Evolutionary conservation across 441 rosid genomes (phyloP).

Genomic region (Bruguiera hainesii): DNA sequence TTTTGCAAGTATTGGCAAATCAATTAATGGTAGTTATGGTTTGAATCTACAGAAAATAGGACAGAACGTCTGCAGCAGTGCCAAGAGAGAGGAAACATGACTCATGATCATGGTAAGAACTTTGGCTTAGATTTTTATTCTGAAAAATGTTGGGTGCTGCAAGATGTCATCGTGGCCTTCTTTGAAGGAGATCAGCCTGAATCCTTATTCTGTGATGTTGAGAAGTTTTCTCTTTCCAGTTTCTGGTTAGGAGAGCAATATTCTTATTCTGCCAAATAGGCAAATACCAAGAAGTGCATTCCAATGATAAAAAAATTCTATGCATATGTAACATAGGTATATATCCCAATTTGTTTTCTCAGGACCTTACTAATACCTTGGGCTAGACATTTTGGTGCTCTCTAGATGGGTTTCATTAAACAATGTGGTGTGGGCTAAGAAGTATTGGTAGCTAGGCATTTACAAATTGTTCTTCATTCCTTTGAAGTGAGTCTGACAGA

Average conservation of each 20-base stretch:
- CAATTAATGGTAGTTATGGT: slow-evolving; percentile 17
- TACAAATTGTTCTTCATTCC: too few relatives aligned
- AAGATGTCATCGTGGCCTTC: slow-evolving; percentile 2
- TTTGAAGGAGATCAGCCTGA: neutral
- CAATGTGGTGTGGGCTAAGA: neutral
- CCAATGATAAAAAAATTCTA: too few relatives aligned
- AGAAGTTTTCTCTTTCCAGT: too few relatives aligned
- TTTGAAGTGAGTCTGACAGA: too few relatives aligned
- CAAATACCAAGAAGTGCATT: neutral
- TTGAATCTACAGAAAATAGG: slow-evolving; percentile 52
- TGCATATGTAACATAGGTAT: too few relatives aligned
- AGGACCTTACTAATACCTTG: neutral
- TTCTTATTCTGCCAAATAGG: neutral
- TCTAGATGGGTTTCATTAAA: neutral
- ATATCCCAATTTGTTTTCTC: neutral
- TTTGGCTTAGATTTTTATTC: slow-evolving; percentile 10
- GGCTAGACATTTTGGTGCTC: neutral
- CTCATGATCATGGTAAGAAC: slow-evolving; percentile 47
- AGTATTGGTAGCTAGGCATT: too few relatives aligned
- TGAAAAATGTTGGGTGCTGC: slow-evolving; percentile 10
- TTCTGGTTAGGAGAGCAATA: neutral
- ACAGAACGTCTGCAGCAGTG: slow-evolving; percentile 42
- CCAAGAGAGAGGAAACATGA: slow-evolving; percentile 36
- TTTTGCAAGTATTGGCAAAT: slow-evolving; percentile 2
- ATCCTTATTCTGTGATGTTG: too few relatives aligned